phyloP scores from a whole-genome alignment of 345 rosid species.

The Rhodomyrtus tomentosa region DNA sequence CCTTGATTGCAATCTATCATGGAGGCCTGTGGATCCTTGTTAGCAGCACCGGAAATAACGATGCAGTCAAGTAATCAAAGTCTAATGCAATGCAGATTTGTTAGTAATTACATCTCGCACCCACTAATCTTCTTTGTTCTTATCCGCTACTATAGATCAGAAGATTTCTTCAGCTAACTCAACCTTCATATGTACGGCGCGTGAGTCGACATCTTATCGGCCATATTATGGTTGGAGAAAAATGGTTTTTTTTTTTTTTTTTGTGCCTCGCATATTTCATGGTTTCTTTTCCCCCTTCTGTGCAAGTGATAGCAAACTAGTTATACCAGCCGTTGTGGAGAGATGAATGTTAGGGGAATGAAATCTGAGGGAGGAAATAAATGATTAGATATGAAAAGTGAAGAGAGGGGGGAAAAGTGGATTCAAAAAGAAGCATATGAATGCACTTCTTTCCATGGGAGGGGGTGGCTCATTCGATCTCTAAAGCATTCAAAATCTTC shows the following conservation, averaged over 20 bases:
- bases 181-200: neutral
- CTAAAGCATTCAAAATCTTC: slow-evolving; percentile 9
- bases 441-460: slow-evolving; percentile 10
- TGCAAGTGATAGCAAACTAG: neutral
- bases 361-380: neutral
- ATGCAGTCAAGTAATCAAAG: neutral
- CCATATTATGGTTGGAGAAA: neutral
- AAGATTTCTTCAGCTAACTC: neutral
- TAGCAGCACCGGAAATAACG: neutral
- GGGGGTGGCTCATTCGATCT: neutral
- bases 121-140: neutral
- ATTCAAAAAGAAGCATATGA: neutral
- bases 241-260: neutral
- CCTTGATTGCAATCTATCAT: no score
- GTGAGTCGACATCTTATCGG: neutral
- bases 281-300: neutral
- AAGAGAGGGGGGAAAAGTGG: neutral
- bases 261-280: neutral
- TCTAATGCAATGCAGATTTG: neutral
- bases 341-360: neutral
- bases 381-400: slow-evolving; percentile 11
- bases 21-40: neutral
- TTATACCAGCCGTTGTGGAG: neutral
- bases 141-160: neutral
- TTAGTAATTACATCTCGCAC: neutral